Base-by-base conservation (phyloP, 2,329 filamentous ascomycete genomes). In the Calonectria hongkongensis region DNA sequence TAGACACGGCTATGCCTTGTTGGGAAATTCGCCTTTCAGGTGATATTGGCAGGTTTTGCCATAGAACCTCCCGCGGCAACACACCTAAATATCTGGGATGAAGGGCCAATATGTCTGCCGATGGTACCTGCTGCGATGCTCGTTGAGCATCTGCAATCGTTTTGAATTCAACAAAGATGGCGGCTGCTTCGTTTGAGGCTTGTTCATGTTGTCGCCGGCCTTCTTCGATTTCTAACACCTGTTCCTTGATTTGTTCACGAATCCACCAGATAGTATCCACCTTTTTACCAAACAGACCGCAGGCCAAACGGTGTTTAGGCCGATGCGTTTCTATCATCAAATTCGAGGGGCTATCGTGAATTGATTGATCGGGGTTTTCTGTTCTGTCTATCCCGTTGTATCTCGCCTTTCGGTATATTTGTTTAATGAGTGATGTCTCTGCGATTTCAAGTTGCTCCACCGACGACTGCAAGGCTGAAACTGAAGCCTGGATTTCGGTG, bases 231-330 rank as follows among this genome's bases (percentile, higher is more conserved):
- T 41, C 54, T 15, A 25, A 60, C 36, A 27, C 33, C 15, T 41
- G 21, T 18, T 60, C 21, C 7, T 27, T 41, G 54, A 60, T 60
- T 3, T 33, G 54, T n/a, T 41, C 36, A 4, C 54, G 54, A 27
- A 60, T 33, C 54, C 54, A 60, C 36, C 16, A 13, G 6, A 60
- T 60, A 9, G 54, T 25, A 12, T 60, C 54, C n/a, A 60, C 54
- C 21, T 18, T 41, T 4, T 60, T 41, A 21, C 36, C 21, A 9
- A 41, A 13, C 5, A 41, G 10, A 28, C 33, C n/a, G 39, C 41
- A 41, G 6, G 21, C 27, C 18, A 39, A 15, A 36, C 18, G 16
- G 18, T 39, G 54, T 28, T 15, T 60, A 1, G 54, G 54, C 18
- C 54, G 25, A 15, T 41, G 18, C 2, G 21, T 2, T 16, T 60